Base-by-base conservation (phyloP, 768 basidiomycete species). In the Suillus plorans region DNA sequence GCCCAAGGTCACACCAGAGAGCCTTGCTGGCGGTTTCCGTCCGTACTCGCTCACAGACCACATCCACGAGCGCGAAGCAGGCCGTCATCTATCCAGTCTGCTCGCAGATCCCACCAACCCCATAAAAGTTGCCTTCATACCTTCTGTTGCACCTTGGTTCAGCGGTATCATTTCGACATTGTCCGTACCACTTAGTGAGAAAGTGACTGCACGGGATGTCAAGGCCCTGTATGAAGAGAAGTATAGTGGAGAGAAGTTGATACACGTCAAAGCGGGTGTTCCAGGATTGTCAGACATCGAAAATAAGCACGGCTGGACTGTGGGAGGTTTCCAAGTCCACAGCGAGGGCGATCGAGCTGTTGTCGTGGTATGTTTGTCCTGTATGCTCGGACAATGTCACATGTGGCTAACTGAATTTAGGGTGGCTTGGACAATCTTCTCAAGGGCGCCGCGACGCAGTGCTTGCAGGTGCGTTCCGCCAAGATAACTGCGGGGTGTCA, bases 381-480 rank as follows among this genome's bases (percentile, higher is more conserved):
- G 39, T 63, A 55, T 49, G 4, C 39, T 66, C 28, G 61, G 41
- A 61, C 37, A 53, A 53, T 37, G 62, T 42, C 16, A 61, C 52
- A 59, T 39, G 61, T 44, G 18, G 47, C 49, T 59, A 28, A 57
- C 45, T n/a, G 2, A 37, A 8, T 16, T 25, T 56, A 94, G 93
- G 97, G 94, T 58, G 95, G 95, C 0, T 78, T 99, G 71, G 97
- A 99, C 74, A 99, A 99, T 79, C 79, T 99, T 63, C 82, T 99
- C 67, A 99, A 99, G 77, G 97, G 97, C 8, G 97, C 97, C 59
- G 97, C 97, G 20, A 99, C 97, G n/a, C 97, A 99, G 77, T 98
- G 97, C 76, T 74, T 99, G 67, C 95, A 97, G 84, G 93, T 94
- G 60, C 22, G 88, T 78, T 10, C 45, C 14, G 37, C n/a, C 0